Percentiles rank a stretch among this genome's conserved stretches.
Evolutionary conservation across 192 early-diverging fungal genomes (phyloP).

Genomic region (Coemansia sp.): DNA sequence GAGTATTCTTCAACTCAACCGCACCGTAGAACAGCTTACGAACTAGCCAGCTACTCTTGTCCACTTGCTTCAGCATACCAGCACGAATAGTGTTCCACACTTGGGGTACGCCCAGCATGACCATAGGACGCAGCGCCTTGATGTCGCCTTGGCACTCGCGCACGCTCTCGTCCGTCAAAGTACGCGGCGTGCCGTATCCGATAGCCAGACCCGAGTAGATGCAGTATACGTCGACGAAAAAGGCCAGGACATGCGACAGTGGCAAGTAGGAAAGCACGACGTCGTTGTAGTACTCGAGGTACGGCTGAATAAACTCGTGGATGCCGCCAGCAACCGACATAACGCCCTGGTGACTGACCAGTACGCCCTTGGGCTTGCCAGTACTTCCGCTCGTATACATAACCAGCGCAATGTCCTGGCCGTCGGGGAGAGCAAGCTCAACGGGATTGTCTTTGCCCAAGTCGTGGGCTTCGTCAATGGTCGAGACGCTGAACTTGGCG

Average conservation of each 20-base stretch:
- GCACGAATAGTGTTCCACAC: constrained; percentile 91
- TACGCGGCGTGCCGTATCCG: constrained; percentile 68
- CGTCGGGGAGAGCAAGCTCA: constrained; percentile 20
- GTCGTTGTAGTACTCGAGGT: constrained; percentile 54
- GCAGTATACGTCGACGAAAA: constrained; percentile 71
- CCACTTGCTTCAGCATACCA: constrained; percentile 70
- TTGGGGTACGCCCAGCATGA: constrained; percentile 80
- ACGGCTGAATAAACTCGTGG: constrained; percentile 32
- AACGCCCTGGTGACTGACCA: constrained; percentile 79
- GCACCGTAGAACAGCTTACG: constrained; percentile 76
- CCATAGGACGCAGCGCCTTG: constrained; percentile 68
- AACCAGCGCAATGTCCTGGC: constrained; percentile 71
- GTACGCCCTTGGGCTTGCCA: constrained; percentile 92
- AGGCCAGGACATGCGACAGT: constrained; percentile 85
- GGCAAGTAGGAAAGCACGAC: constrained; percentile 77
- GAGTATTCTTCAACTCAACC: constrained; percentile 66
- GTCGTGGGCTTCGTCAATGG: constrained; percentile 68
- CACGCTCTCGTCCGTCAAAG: constrained; percentile 74
- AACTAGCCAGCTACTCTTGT: constrained; percentile 56
- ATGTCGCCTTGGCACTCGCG: constrained; percentile 75
- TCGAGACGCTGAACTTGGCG: constrained; percentile 51
- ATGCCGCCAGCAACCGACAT: constrained; percentile 65
- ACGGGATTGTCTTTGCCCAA: constrained; percentile 65
- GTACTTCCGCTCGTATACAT: constrained; percentile 93
- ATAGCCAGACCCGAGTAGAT: constrained; percentile 65